These are phyloP conservation scores for Paecilomyces fulvus DNA, from an alignment of 2,329 filamentous ascomycete genomes.

Conservation along the genomic window DNA sequence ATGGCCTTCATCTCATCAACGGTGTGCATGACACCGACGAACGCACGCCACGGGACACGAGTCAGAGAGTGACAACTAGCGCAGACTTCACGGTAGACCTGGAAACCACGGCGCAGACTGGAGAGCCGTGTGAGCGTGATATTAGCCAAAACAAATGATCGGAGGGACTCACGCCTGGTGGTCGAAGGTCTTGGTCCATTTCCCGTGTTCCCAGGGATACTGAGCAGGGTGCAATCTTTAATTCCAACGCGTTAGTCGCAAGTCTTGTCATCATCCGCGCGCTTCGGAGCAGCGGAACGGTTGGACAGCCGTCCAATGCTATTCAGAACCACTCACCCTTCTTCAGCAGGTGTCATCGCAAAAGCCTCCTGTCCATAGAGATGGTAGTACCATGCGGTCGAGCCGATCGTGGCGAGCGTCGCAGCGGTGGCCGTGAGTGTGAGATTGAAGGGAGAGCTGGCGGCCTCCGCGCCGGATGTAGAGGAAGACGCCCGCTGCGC, in stretches of 20 bases:
- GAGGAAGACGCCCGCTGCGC: constrained; percentile 61
- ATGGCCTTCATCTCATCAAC: constrained; percentile 96
- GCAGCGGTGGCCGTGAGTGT: constrained; percentile 82
- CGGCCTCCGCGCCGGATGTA: constrained; percentile 58
- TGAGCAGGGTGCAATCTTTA: constrained; percentile 77
- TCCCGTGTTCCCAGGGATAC: constrained; percentile 93
- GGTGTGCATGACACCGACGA: constrained; percentile 87
- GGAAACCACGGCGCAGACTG: constrained; percentile 96
- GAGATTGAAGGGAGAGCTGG: constrained; percentile 68
- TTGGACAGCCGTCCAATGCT: constrained; percentile 9
- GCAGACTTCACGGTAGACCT: constrained; percentile 98
- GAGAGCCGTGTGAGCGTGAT: constrained; percentile 7
- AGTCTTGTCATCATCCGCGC: constrained; percentile 16
- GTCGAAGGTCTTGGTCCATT: constrained; percentile 93
- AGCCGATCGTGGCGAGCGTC: constrained; percentile 77
- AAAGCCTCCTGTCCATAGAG: constrained; percentile 82
- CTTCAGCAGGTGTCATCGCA: constrained; percentile 88
- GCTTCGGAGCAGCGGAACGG: constrained; percentile 13
- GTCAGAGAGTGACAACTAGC: constrained; percentile 92
- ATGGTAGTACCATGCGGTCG: constrained; percentile 95
- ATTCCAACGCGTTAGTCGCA: constrained; percentile 15
- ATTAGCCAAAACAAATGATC: constrained; percentile 4
- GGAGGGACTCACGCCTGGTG: constrained; percentile 72
- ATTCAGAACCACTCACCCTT: constrained; percentile 67
- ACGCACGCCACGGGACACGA: constrained; percentile 84